Evolutionary conservation across 2,329 filamentous ascomycete genomes (phyloP).

Genomic region (Lasiodiplodia sp.): DNA sequence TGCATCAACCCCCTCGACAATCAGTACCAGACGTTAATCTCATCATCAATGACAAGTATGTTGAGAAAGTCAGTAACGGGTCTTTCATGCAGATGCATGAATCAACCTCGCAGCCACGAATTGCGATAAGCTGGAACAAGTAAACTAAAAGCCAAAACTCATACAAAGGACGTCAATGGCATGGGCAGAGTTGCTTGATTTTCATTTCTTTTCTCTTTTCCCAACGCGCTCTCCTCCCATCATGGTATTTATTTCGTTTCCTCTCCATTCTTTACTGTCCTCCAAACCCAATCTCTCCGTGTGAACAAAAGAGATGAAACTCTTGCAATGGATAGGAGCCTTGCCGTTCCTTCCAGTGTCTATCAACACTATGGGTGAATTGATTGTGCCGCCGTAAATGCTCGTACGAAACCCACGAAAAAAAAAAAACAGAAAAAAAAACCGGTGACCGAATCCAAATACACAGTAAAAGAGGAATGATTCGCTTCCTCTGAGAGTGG

Average conservation of each 20-base stretch:
- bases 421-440: constrained; percentile 15
- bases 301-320: not conserved
- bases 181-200: not conserved
- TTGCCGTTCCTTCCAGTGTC: not conserved
- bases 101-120: not conserved
- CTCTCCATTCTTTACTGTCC: not conserved
- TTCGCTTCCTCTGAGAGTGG: not conserved
- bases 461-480: constrained; percentile 18
- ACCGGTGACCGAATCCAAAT: not conserved
- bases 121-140: not conserved
- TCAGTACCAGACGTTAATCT: not conserved
- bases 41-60: too few relatives aligned
- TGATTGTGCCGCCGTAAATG: constrained; percentile 8
- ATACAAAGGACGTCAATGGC: not conserved
- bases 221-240: not conserved
- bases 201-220: not conserved
- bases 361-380: constrained; percentile 19
- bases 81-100: not conserved
- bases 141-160: not conserved
- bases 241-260: not conserved
- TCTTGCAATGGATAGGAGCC: not conserved
- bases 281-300: constrained; percentile 6
- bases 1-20: not conserved
- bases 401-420: not conserved
- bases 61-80: too few relatives aligned